Conservation (phyloP, 176 grass and related monocot species). For the Oryza rufipogon region DNA sequence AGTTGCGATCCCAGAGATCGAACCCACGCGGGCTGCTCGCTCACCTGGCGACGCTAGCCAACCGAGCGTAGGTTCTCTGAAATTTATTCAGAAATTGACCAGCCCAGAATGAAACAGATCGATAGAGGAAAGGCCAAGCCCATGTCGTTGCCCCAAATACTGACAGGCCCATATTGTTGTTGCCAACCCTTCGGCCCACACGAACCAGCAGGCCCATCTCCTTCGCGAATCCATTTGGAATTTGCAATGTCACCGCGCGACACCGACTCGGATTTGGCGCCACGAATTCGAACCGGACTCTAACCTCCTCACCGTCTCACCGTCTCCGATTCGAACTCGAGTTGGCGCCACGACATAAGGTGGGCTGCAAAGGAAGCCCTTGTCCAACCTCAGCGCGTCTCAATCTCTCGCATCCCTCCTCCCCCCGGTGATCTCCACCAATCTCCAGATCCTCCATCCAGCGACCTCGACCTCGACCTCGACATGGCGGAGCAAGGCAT, state of each 20-base stretch:
- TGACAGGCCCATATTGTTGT: background rate
- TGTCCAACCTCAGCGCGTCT: background rate
- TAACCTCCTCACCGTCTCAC: no score
- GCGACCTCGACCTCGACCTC: background rate
- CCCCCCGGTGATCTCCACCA: background rate
- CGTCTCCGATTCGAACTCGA: background rate
- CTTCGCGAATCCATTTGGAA: background rate
- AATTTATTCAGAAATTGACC: background rate
- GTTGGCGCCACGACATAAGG: background rate
- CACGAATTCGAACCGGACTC: background rate
- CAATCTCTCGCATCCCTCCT: background rate
- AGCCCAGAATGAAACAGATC: background rate
- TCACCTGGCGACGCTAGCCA: no score
- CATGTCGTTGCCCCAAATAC: background rate
- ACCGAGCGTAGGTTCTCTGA: no score
- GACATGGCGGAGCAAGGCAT: slow-evolving; percentile 11
- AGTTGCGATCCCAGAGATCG: no score
- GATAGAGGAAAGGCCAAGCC: no score
- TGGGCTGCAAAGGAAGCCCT: background rate
- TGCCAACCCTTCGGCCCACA: background rate
- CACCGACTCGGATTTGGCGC: background rate
- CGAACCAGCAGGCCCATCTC: background rate
- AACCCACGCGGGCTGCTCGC: no score
- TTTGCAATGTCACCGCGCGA: background rate
- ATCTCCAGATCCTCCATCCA: background rate